Conservation (phyloP, 1,284 basidiomycete species). For the Trichosporon sp. region DNA sequence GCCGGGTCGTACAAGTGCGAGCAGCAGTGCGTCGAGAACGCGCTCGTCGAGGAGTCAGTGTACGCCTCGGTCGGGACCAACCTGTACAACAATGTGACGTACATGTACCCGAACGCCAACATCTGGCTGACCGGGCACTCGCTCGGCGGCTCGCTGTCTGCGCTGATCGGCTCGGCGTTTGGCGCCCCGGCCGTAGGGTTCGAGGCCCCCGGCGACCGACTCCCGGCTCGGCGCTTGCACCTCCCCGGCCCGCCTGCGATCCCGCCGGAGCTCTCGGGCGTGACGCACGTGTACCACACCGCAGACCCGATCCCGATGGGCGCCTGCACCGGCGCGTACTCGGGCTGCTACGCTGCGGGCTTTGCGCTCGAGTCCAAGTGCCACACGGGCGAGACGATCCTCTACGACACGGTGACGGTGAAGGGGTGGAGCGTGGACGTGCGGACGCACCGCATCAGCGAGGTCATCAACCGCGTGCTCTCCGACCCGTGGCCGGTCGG, state of each 20-base stretch:
- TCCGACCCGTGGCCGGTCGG: constrained; percentile 63
- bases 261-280: constrained; percentile 43
- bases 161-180: constrained; percentile 85
- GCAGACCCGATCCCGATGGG: constrained; percentile 53
- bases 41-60: constrained; percentile 74
- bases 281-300: constrained; percentile 58
- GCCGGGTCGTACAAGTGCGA: constrained; percentile 77
- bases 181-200: constrained; percentile 86
- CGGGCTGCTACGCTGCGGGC: constrained; percentile 50
- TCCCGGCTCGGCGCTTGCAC: constrained; percentile 80
- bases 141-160: constrained; percentile 78
- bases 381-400: constrained; percentile 75
- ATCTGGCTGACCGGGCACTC: constrained; percentile 94
- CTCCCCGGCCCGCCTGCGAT: constrained; percentile 62
- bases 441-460: constrained; percentile 70
- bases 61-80: constrained; percentile 73
- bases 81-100: constrained; percentile 87
- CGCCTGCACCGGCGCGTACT: constrained; percentile 50
- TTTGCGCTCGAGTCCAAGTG: constrained; percentile 56
- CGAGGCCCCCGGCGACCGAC: constrained; percentile 84
- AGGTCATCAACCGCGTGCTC: constrained; percentile 69
- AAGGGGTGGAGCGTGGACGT: constrained; percentile 76
- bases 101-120: constrained; percentile 85
- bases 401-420: constrained; percentile 82
- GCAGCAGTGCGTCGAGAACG: constrained; percentile 71